Conservation (phyloP, 208 protist species). For the Trypanosoma brucei region DNA sequence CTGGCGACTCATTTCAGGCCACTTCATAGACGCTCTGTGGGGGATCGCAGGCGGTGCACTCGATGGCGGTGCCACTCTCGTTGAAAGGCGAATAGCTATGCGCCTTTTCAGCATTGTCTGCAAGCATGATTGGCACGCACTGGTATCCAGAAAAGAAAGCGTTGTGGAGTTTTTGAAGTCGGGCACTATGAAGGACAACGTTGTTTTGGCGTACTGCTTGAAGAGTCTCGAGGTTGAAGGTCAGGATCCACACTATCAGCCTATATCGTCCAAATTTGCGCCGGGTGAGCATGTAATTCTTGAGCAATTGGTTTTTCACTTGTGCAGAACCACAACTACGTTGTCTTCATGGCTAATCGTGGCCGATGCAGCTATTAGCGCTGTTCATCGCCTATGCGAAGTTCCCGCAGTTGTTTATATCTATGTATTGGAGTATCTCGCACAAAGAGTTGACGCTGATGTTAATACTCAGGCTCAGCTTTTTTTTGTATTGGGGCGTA, state of each 20-base stretch:
- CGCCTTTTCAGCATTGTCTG: conserved; percentile 82
- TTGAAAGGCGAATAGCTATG: conserved; percentile 81
- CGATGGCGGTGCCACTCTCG: conserved; percentile 39
- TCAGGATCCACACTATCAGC: conserved; percentile 62
- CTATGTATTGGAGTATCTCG: conserved; percentile 74
- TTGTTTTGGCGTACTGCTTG: conserved; percentile 78
- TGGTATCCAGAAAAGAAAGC: conserved; percentile 60
- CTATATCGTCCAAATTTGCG: conserved; percentile 42
- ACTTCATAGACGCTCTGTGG: conserved; percentile 86
- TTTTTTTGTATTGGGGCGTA: conserved; percentile 68
- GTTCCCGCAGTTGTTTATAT: conserved; percentile 67
- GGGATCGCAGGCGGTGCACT: conserved; percentile 75
- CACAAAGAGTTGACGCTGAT: conserved; percentile 17
- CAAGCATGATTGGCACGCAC: conserved; percentile 63
- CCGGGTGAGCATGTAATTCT: conserved; percentile 55
- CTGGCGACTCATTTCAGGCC: conserved; percentile 49
- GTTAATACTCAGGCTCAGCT: conserved; percentile 60
- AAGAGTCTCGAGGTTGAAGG: conserved; percentile 64
- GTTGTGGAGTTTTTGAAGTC: conserved; percentile 66
- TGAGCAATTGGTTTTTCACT: conserved; percentile 63
- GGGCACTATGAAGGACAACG: conserved; percentile 64
- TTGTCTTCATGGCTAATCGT: conserved; percentile 78
- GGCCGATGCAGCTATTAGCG: conserved; percentile 62
- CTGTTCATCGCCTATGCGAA: conserved; percentile 73
- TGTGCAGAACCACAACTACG: conserved; percentile 71